Conservation (phyloP, 2,329 filamentous ascomycete genomes). For the Gaeumannomyces sp. region DNA sequence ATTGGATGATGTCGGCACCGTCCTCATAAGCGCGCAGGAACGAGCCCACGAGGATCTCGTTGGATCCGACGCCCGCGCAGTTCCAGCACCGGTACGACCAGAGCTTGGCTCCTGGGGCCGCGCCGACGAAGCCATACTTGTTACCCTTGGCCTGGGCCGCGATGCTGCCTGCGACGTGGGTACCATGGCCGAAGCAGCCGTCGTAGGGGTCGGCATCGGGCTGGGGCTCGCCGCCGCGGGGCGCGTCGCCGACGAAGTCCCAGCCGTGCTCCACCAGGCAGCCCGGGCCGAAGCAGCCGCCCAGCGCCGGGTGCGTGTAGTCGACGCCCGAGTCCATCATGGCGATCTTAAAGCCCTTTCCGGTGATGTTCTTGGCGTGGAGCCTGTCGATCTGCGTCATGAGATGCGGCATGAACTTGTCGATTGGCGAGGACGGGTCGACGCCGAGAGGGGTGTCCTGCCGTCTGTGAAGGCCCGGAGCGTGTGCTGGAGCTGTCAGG, state of each 20-base stretch:
- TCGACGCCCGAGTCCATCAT: conserved; percentile 15
- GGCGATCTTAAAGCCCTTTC: conserved; percentile 14
- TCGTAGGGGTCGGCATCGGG: conserved; percentile 20
- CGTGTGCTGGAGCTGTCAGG: no score
- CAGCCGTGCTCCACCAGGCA: conserved; percentile 19
- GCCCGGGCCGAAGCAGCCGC: conserved; percentile 19
- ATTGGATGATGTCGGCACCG: conserved; percentile 35
- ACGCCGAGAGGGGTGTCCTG: not conserved
- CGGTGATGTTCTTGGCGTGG: conserved; percentile 15
- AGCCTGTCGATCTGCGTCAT: conserved; percentile 16
- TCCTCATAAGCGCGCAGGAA: conserved; percentile 29
- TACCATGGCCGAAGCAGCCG: conserved; percentile 18
- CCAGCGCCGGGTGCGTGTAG: conserved; percentile 21
- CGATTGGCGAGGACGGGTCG: not conserved
- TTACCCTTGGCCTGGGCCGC: conserved; percentile 15
- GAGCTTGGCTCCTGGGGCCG: conserved; percentile 20
- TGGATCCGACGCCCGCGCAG: conserved; percentile 15
- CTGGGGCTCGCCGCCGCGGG: not conserved
- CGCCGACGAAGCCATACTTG: conserved; percentile 16
- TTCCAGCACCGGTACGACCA: conserved; percentile 21
- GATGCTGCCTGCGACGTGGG: conserved; percentile 22
- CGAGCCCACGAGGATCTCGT: conserved; percentile 27
- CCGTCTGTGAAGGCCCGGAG: not conserved
- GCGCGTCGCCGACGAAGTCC: conserved; percentile 19
- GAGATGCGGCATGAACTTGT: conserved; percentile 13